Evolutionary conservation across 2,329 filamentous ascomycete genomes (phyloP).

Genomic region (Fonsecaea erecta): DNA sequence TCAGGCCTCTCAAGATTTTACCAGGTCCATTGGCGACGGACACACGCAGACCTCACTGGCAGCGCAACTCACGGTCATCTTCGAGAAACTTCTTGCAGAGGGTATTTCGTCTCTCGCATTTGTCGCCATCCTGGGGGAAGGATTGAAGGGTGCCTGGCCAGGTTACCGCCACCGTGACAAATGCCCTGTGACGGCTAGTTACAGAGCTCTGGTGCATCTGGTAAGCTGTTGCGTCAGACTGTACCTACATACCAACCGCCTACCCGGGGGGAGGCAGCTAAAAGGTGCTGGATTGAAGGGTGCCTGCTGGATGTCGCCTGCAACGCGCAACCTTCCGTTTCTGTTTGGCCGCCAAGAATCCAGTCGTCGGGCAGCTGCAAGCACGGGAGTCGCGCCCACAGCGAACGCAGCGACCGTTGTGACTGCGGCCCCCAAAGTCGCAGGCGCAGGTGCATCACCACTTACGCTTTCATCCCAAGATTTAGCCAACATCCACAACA

Average conservation of each 20-base stretch:
- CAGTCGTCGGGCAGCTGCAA: neutral
- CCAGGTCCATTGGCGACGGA: neutral
- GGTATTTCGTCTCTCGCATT: neutral
- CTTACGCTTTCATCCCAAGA: constrained; percentile 23
- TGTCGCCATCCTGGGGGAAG: neutral
- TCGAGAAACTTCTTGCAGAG: neutral
- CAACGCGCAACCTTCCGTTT: constrained; percentile 24
- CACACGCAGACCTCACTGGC: too few relatives aligned
- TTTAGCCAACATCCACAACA: constrained; percentile 28
- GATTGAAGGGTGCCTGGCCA: constrained; percentile 15
- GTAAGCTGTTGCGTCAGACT: neutral
- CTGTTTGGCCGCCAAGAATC: constrained; percentile 31
- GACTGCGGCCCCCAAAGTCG: constrained; percentile 1
- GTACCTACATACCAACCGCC: neutral
- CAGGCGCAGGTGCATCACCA: constrained; percentile 11
- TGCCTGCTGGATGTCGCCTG: constrained; percentile 22
- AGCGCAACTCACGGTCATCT: neutral
- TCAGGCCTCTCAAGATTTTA: neutral
- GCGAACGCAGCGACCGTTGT: neutral
- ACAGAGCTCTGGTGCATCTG: neutral
- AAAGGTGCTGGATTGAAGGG: constrained; percentile 11
- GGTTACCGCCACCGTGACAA: neutral
- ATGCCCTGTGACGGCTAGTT: neutral
- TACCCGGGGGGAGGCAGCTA: neutral
- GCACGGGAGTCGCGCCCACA: neutral